Evolutionary conservation across 257 asterid species (phyloP), one percentile per base, ranked within the genome.

Genomic region (Solanum chiquidenum): DNA sequence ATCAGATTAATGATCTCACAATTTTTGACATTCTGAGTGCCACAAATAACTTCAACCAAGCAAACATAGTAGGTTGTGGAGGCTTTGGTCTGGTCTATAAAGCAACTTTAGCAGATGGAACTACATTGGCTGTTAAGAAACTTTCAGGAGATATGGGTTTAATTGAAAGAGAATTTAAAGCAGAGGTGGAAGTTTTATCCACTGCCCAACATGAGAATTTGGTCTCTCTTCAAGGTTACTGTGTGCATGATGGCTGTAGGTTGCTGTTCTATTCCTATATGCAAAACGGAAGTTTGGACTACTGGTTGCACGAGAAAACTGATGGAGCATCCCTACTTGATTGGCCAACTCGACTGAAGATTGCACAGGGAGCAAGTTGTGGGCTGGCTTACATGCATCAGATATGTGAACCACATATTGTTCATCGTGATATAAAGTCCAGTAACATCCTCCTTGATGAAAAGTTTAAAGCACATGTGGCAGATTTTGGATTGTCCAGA

Each of bases 381-480:
- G 99, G 99, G 58, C 92, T 97, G 92, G 98, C 98, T 71, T 97
- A 97, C 93, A 97, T 97, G 98, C 99, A 96, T 91, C 95, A 90
- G 79, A 87, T 91, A 75, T 97, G 99, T 40, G 97, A 97, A 77
- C 99, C 99, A 55, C 99, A 97, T 89, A 96, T 97, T 6, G 95
- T 97, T 88, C 99, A 97, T 74, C 99, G 99, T 6, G 99, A 97
- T 69, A 88, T 97, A 21, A 97, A 97, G 90, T 97, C 99, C 82
- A 97, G 99, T 80, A 97, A 97, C 93, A 97, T 97, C 83, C 99
- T 97, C 77, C 94, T 97, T 3, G 98, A 97, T 85, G 95, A 92
- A 7, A 92, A 95, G 88, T 95, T 97, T 35, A 94, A 94, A 86
- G 98, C 99, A 64, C 96, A 94, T 37, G 99, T 97, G 35, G 99